Base-by-base conservation (phyloP, 805 yeast species). In the Myxozyma vanderwaltii region DNA sequence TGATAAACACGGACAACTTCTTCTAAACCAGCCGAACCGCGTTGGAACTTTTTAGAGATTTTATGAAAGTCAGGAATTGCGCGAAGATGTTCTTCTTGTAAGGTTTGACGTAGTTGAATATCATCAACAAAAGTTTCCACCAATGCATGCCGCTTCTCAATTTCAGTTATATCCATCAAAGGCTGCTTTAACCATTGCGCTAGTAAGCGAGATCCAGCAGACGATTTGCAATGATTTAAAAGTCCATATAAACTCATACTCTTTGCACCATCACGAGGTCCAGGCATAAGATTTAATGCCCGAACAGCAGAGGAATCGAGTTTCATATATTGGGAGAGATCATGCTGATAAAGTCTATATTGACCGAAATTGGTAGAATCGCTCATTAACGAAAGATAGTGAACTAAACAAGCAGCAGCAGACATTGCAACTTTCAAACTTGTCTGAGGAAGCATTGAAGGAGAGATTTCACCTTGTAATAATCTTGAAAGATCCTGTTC, bases 141-240 rank as follows among this genome's bases (percentile, higher is more conserved):
- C 51, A 94, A 75, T 6, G 76, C 72, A 64, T 89, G 97, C 51
- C 99, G 80, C 45, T 83, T 78, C 40, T 75, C 72, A 40, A 94
- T 91, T 51, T 79, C 83, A 0, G 67, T 69, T 10, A 80, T 69
- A 64, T 84, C 83, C 54, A 96, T 85, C 50, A 94, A 78, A 0
- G 99, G 99, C 73, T 94, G 99, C 70, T 92, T 94, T 61, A 94
- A 79, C 99, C 99, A 94, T 69, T 90, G 96, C 15, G 94, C 85
- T 26, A 94, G 79, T 51, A 91, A 74, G 64, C 98, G 80, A 1
- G 92, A 77, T 6, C 99, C 99, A n/a, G 94, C 90, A 1, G 84
- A 80, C 3, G 96, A 86, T 68, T 88, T 90, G 77, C 98, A 92
- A 66, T 86, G 84, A 76, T 94, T 92, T 67, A 94, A 76, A 45